These are phyloP conservation scores for Pseudevernia furfuracea DNA, from an alignment of 495 filamentous ascomycete genomes.

Conservation along the genomic window DNA sequence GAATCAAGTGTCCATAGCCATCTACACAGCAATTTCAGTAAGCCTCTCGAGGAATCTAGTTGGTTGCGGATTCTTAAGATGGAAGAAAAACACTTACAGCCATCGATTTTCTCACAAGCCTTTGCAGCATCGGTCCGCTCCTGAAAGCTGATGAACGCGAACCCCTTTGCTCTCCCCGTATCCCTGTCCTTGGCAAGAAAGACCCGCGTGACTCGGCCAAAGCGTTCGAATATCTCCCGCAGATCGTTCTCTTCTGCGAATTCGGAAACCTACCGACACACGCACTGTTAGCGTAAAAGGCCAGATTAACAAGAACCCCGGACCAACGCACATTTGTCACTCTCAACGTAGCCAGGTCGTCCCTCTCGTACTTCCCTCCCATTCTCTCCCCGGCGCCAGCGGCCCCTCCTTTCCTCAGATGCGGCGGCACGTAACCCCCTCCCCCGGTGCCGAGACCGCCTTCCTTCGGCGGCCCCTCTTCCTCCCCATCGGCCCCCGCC, in stretches of 20 bases:
- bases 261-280: constrained; percentile 66
- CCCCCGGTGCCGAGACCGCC: constrained; percentile 60
- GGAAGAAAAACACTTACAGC: constrained; percentile 65
- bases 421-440: constrained; percentile 84
- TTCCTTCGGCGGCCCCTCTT: constrained; percentile 36
- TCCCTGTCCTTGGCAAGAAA: constrained; percentile 97
- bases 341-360: constrained; percentile 89
- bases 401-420: constrained; percentile 63
- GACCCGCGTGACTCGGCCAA: constrained; percentile 91
- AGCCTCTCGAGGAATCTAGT: constrained; percentile 20
- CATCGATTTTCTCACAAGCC: constrained; percentile 96
- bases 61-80: background rate
- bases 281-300: constrained; percentile 15
- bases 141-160: constrained; percentile 93
- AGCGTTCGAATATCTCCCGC: constrained; percentile 94
- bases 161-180: constrained; percentile 89
- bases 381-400: constrained; percentile 70
- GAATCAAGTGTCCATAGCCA: constrained; percentile 83
- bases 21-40: constrained; percentile 37
- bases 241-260: constrained; percentile 93
- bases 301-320: background rate
- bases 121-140: constrained; percentile 81
- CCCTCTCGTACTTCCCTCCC: constrained; percentile 91
- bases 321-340: constrained; percentile 82
- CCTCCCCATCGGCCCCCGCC: constrained; percentile 47